These are phyloP conservation scores for Amanita brunnescens DNA, from an alignment of 768 basidiomycete genomes.

Conservation along the genomic window DNA sequence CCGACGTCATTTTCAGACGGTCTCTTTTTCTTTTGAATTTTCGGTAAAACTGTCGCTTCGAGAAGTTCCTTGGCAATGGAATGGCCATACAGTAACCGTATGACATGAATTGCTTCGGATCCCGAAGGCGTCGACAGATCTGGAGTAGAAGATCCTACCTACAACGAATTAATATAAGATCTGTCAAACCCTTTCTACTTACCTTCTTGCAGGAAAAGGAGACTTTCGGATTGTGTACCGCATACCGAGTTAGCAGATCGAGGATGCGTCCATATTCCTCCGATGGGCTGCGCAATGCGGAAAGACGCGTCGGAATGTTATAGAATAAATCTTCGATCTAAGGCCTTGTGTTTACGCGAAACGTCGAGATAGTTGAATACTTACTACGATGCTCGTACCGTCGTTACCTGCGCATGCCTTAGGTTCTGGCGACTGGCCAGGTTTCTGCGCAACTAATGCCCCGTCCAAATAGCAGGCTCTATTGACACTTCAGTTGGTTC, in stretches of 20 bases:
- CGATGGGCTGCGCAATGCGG: constrained; percentile 73
- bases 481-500: constrained; percentile 4
- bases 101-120: constrained; percentile 58
- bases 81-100: constrained; percentile 75
- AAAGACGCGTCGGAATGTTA: constrained; percentile 81
- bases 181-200: neutral
- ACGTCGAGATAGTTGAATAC: constrained; percentile 14
- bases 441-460: constrained; percentile 55
- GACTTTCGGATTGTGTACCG: constrained; percentile 84
- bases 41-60: constrained; percentile 26
- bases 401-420: constrained; percentile 92
- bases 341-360: constrained; percentile 3
- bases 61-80: constrained; percentile 72
- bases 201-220: constrained; percentile 93
- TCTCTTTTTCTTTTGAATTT: constrained; percentile 14
- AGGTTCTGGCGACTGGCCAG: constrained; percentile 65
- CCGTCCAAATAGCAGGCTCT: constrained; percentile 86
- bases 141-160: constrained; percentile 68
- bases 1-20: constrained; percentile 19
- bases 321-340: constrained; percentile 96
- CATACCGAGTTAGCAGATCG: constrained; percentile 88
- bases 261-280: constrained; percentile 92
- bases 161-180: neutral
- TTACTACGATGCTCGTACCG: constrained; percentile 81
- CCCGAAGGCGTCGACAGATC: constrained; percentile 75